These are phyloP conservation scores for Yamadazyma dendronema DNA, from an alignment of 1,139 yeast genomes.

Conservation along the genomic window DNA sequence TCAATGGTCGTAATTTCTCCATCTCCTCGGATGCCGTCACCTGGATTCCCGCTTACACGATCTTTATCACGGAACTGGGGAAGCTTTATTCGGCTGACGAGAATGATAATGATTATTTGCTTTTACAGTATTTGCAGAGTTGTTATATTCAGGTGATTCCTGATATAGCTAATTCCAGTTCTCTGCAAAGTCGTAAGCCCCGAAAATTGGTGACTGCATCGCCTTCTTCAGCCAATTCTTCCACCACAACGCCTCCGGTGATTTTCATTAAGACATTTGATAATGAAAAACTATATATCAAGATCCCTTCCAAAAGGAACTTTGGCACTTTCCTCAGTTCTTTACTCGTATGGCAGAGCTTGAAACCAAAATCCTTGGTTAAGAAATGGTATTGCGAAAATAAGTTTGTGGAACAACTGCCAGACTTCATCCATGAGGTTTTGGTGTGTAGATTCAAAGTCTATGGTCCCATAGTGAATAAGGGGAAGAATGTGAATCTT, in stretches of 20 bases:
- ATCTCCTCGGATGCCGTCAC: conserved; percentile 39
- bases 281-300: conserved; percentile 47
- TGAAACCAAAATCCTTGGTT: conserved; percentile 56
- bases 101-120: conserved; percentile 30
- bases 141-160: conserved; percentile 42
- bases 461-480: conserved; percentile 57
- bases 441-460: conserved; percentile 65
- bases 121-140: conserved; percentile 39
- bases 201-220: conserved; percentile 3
- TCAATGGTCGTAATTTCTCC: conserved; percentile 34
- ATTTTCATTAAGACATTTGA: conserved; percentile 47
- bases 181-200: conserved; percentile 5
- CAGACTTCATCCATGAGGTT: conserved; percentile 38
- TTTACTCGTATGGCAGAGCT: conserved; percentile 62
- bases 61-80: conserved; percentile 39
- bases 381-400: conserved; percentile 55
- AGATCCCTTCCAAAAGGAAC: conserved; percentile 39
- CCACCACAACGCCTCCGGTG: conserved; percentile 31
- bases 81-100: conserved; percentile 37
- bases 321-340: conserved; percentile 51
- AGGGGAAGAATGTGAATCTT: conserved; percentile 39
- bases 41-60: conserved; percentile 35
- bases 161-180: conserved; percentile 13
- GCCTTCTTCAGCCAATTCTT: background rate
- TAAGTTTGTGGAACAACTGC: conserved; percentile 26